Base-by-base conservation (phyloP, 1,139 yeast genomes). In the Candida sanyaensis region DNA sequence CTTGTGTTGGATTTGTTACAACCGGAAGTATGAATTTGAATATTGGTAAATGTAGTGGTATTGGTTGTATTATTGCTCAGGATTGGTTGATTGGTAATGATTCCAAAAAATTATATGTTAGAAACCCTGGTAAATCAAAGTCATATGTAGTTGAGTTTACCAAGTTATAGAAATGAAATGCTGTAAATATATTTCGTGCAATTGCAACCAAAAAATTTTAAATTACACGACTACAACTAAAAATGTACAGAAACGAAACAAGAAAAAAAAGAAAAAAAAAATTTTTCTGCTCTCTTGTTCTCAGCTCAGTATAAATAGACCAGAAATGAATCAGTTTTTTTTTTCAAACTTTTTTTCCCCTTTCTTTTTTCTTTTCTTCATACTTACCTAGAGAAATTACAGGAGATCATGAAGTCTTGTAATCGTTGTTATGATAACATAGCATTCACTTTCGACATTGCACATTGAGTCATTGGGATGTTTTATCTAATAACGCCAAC, bases 311-410 rank as follows among this genome's bases (percentile, higher is more conserved):
- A 41, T 41, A 41, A 41, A 41, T 32, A 26, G 32, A 41, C 24
- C 33, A 5, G 24, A 3, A 41, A 5, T 2, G 37, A 32, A 41
- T 28, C 30, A 10, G 12, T 32, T 28, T 43, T 46, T n/a, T 46
- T 26, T 11, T 4, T 33, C 9, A 37, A 13, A 41, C 31, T 46
- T 46, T 52, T 56, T 54, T 55, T 47, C 47, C 44, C 37, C 44
- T 31, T 45, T 43, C 41, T 30, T 34, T 42, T 45, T 44, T 55
- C 43, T 55, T 44, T 77, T 81, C 86, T 76, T 84, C 96, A 91
- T 91, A 91, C 97, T 91, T 91, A 91, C 97, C 97, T 90, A 82
- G 93, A 87, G 95, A 86, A 83, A 92, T 82, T 88, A 79, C 80
- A 78, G 85, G 96, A 86, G 97, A 88, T 91, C 97, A 91, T 73